Evolutionary conservation across 2,329 filamentous ascomycete species (phyloP).

Genomic region (Juglanconis juglandina): DNA sequence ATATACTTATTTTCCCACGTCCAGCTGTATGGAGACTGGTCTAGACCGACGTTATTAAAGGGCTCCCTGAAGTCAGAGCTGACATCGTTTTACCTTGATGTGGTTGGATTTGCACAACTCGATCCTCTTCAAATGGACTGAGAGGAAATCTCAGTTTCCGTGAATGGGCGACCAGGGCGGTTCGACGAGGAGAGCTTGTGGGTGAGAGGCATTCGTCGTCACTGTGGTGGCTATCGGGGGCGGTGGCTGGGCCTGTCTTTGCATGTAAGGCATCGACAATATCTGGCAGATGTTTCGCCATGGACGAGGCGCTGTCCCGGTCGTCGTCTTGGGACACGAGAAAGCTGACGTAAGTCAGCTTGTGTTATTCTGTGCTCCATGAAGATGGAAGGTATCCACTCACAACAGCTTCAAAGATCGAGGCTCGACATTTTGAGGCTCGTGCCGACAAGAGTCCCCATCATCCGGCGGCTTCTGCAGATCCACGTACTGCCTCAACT

Average conservation of each 20-base stretch:
- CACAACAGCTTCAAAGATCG: constrained; percentile 15
- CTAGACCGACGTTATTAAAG: not conserved
- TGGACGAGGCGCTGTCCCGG: not conserved
- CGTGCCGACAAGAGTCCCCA: constrained; percentile 10
- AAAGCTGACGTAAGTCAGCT: constrained; percentile 3
- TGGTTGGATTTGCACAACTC: not conserved
- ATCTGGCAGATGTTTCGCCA: not conserved
- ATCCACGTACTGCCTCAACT: constrained; percentile 6
- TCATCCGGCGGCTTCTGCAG: constrained; percentile 1
- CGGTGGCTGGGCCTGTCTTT: not conserved
- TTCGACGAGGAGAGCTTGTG: constrained; percentile 2
- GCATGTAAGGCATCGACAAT: constrained; percentile 3
- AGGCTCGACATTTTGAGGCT: not conserved
- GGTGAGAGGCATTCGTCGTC: constrained; percentile 12
- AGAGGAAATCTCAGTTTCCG: not conserved
- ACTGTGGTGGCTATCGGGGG: not conserved
- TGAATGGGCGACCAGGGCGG: constrained; percentile 2
- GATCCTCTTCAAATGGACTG: not conserved
- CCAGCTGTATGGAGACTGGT: constrained; percentile 8
- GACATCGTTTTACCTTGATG: not conserved
- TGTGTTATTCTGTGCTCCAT: not conserved
- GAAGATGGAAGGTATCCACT: not conserved
- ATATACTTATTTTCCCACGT: constrained; percentile 15
- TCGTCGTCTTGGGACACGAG: constrained; percentile 1
- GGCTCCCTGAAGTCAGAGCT: too few relatives aligned